phyloP scores from a whole-genome alignment of 2,329 filamentous ascomycete species.

The Didymella keratinophila region DNA sequence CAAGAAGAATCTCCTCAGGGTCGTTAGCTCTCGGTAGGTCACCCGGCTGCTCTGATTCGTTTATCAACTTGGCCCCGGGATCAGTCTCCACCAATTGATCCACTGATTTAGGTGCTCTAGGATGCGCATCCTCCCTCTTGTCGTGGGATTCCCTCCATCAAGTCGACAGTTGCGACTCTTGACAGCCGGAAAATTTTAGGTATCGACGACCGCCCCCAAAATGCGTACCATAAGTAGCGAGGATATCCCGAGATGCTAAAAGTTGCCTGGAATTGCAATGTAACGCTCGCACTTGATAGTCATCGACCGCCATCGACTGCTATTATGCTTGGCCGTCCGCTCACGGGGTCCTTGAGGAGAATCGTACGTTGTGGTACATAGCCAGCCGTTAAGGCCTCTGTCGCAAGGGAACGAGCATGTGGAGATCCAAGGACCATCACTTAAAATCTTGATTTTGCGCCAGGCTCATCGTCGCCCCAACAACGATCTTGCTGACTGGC shows the following conservation, averaged over 20 bases:
- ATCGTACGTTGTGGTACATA: slow-evolving; percentile 11
- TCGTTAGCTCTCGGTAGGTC: slow-evolving; percentile 9
- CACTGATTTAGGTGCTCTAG: neutral
- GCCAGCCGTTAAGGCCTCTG: too few relatives aligned
- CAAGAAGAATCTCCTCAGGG: slow-evolving; percentile 2
- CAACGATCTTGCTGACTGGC: too few relatives aligned
- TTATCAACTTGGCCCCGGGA: neutral
- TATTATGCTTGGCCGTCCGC: neutral
- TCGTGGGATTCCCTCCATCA: neutral
- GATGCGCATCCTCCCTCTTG: neutral
- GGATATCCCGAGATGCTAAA: neutral
- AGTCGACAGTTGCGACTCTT: neutral
- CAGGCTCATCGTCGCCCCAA: too few relatives aligned
- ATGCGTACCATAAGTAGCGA: neutral
- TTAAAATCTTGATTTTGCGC: too few relatives aligned
- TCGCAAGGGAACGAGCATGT: too few relatives aligned
- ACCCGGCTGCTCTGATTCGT: slow-evolving; percentile 11
- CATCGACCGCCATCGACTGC: slow-evolving; percentile 2
- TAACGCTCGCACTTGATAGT: neutral
- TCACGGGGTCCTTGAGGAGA: neutral
- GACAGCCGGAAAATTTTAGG: neutral
- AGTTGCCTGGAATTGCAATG: neutral
- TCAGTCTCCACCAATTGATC: neutral
- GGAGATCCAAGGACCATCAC: too few relatives aligned
- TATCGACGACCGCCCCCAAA: neutral